Evolutionary conservation across 2,329 filamentous ascomycete species (phyloP).

Genomic region (Neonectria sp.): DNA sequence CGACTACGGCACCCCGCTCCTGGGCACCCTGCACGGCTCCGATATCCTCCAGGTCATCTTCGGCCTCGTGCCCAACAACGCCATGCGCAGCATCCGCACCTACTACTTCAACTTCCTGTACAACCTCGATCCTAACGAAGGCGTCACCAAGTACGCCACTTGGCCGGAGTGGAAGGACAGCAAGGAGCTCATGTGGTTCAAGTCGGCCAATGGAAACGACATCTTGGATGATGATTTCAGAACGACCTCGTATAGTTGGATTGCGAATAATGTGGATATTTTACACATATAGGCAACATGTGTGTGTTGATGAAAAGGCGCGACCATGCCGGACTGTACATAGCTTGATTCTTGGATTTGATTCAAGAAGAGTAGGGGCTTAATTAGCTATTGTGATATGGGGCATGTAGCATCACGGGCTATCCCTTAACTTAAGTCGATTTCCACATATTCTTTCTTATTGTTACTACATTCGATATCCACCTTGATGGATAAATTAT

Average conservation of each 20-base stretch:
- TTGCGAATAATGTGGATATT: constrained; percentile 42
- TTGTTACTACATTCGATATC: constrained; percentile 21
- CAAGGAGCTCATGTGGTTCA: constrained; percentile 67
- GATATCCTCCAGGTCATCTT: constrained; percentile 80
- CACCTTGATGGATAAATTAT: neutral
- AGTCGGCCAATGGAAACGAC: constrained; percentile 50
- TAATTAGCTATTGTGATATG: neutral
- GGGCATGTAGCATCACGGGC: neutral
- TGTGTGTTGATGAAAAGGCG: neutral
- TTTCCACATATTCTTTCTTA: constrained; percentile 7
- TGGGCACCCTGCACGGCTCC: constrained; percentile 83
- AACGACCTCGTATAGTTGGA: constrained; percentile 46
- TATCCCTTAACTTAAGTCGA: neutral
- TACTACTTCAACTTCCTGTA: constrained; percentile 84
- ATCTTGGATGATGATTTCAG: constrained; percentile 58
- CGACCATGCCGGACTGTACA: neutral
- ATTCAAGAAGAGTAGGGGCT: neutral
- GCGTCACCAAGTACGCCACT: constrained; percentile 53
- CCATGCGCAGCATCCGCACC: constrained; percentile 70
- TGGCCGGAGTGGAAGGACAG: constrained; percentile 61
- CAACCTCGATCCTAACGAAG: constrained; percentile 78
- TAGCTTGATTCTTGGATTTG: neutral
- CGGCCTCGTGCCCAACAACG: constrained; percentile 74
- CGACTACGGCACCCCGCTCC: constrained; percentile 77
- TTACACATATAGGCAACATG: constrained; percentile 42